Base-by-base conservation (phyloP, 2,329 filamentous ascomycete species). In the Corynespora cassiicola region DNA sequence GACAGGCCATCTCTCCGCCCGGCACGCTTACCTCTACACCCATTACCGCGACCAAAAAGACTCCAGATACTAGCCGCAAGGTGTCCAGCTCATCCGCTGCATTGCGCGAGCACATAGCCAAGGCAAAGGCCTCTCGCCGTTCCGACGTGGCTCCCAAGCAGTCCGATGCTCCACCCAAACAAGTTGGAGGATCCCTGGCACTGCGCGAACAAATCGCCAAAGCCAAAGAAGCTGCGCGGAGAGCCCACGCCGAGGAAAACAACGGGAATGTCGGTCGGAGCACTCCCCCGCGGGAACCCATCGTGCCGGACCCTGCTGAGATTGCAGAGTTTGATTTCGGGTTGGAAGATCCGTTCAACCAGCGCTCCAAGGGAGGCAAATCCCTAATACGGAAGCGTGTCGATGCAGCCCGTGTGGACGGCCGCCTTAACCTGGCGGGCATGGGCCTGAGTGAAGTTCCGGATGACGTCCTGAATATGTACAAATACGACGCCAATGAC, bases 151-250 rank as follows among this genome's bases (percentile, higher is more conserved):
- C 33, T 17, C 41, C 44, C n/a, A 32, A 31, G 24, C 11, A 36
- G 17, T 23, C 29, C 14, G 52, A 46, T 10, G 43, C 52, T 6
- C 52, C 58, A 1, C 36, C 45, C 7, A 79, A 75, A 42, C 58
- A 63, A 1, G 68, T 70, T 6, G 94, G 87, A 55, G 90, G 90
- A 0, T 96, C 92, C 0, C 77, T 80, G 10, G 85, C 90, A 1
- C 70, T 99, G 17, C 83, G 94, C 18, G 90, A 96, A 36, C 92
- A 94, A 41, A 97, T 99, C 49, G 90, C 91, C 29, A 92, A 91
- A 55, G 94, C 94, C 0, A 95, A 90, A 63, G 63, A 61, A 45
- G 90, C 90, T 4, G 90, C 91, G 2, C 86, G 57, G 19, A 55
- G 52, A 3, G 50, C 48, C 32, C 61, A 56, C 38, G 37, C 45